phyloP scores from a whole-genome alignment of 2,329 filamentous ascomycete species.

The Sodiomyces alkalinus region DNA sequence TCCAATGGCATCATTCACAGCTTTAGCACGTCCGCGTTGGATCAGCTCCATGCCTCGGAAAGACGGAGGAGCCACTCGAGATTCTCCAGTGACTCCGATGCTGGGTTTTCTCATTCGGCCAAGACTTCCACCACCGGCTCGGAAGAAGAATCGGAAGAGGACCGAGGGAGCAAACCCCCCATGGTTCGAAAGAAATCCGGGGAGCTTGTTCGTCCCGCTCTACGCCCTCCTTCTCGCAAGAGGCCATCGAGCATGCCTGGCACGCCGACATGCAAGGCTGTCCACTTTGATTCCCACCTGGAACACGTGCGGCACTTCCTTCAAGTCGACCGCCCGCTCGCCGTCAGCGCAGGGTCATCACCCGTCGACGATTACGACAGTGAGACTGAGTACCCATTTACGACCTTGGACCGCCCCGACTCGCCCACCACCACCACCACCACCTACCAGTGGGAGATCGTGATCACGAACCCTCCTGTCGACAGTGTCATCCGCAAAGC shows the following conservation, averaged over 20 bases:
- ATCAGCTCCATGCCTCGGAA: conserved; percentile 20
- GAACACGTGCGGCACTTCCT: conserved; percentile 95
- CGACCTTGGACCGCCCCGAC: conserved; percentile 27
- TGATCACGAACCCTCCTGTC: conserved; percentile 48
- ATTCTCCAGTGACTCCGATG: conserved; percentile 39
- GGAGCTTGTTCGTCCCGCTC: conserved; percentile 82
- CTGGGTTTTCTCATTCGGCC: conserved; percentile 27
- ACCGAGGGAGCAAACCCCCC: conserved; percentile 54
- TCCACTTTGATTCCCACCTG: conserved; percentile 95
- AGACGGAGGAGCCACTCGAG: conserved; percentile 33
- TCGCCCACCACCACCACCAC: conserved; percentile 28
- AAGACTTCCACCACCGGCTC: conserved; percentile 36
- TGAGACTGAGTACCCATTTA: conserved; percentile 82
- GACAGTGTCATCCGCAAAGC: conserved; percentile 47
- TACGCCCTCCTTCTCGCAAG: conserved; percentile 63
- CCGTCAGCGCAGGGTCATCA: conserved; percentile 87
- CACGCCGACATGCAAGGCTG: conserved; percentile 86
- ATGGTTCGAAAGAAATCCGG: conserved; percentile 98
- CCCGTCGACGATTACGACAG: conserved; percentile 79
- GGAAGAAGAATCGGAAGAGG: conserved; percentile 49
- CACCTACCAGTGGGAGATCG: conserved; percentile 75
- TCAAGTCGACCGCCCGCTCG: conserved; percentile 85
- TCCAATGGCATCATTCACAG: conserved; percentile 24
- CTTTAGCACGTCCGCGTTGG: conserved; percentile 30
- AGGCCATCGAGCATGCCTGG: conserved; percentile 94